Base-by-base conservation (phyloP, 2,329 filamentous ascomycete genomes). In the Gremmenia infestans region DNA sequence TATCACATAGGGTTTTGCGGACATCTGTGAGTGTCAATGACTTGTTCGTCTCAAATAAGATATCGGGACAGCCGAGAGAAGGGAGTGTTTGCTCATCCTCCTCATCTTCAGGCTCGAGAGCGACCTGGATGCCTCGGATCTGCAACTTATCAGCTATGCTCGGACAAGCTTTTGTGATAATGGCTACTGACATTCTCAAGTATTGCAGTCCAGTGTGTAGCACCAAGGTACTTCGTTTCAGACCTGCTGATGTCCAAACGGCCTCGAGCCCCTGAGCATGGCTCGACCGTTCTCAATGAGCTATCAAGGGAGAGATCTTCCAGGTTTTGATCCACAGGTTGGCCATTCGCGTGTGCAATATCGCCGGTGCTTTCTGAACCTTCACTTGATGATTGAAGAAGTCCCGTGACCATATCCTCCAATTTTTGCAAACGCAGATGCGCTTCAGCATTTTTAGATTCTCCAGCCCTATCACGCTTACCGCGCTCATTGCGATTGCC, bases 201-300 rank as follows among this genome's bases (percentile, higher is more conserved):
- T 68, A 83, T 81, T 3, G 80, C 79, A 73, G 81, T 77, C 56
- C 80, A 81, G 35, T 83, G 79, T 48, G 80, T 82, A 2, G 78
- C 79, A 2, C 80, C 81, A 5, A 81, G 74, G 59, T 80, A 83
- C n/a, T 74, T 79, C 37, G 73, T 75, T 47, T 49, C 55, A 17
- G 35, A 50, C 15, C 50, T 55, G 36, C 53, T 50, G n/a, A 36
- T 46, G 35, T 52, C 45, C 14, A 55, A 28, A 50, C 36, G 53
- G 3, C 46, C 40, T 22, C 15, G 35, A 14, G 11, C 4, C 14
- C 9, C 48, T 23, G 50, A 35, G 15, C n/a, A 9, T 11, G 17
- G 17, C 19, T 53, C 45, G 28, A 28, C 17, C 14, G 43, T 37
- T 11, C 23, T 23, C 17, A 37, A 25, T n/a, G 39, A 19, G 15